Percentiles rank a stretch among this genome's conserved stretches.
Evolutionary conservation across 768 basidiomycete species (phyloP).

Genomic region (Mrakia gelida): DNA sequence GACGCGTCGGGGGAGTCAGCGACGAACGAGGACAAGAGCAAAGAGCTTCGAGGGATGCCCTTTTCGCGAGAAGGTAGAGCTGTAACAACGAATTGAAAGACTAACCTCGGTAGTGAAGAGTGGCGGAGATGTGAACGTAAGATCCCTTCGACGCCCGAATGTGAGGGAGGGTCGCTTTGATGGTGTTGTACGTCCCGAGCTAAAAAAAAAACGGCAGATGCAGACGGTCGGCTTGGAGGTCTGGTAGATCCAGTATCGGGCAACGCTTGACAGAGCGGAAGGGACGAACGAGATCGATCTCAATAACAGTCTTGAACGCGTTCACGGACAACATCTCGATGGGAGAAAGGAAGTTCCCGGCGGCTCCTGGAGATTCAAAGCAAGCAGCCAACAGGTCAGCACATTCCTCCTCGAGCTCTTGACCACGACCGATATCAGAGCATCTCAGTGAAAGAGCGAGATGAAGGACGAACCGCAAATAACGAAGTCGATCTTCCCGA

Average conservation of each 20-base stretch:
- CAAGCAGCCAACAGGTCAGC: not conserved
- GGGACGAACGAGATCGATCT: constrained; percentile 65
- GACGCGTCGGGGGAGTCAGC: not conserved
- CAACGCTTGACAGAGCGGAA: too few relatives aligned
- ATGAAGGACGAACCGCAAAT: constrained; percentile 64
- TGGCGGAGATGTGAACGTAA: constrained; percentile 85
- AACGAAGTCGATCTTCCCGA: constrained; percentile 88
- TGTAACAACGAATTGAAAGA: not conserved
- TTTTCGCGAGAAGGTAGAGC: not conserved
- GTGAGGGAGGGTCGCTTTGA: constrained; percentile 81
- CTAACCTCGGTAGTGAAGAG: constrained; percentile 75
- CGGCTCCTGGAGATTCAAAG: constrained; percentile 60
- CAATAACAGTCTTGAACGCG: constrained; percentile 85
- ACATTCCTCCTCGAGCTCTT: too few relatives aligned
- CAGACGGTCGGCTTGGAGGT: too few relatives aligned
- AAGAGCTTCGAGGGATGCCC: constrained; percentile 1
- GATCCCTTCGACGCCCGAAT: constrained; percentile 68
- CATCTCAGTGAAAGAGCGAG: not conserved
- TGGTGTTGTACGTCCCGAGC: constrained; percentile 89
- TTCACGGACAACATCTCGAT: constrained; percentile 67
- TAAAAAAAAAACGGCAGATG: constrained; percentile 46
- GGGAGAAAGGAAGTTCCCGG: constrained; percentile 87
- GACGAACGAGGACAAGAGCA: not conserved
- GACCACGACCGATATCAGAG: too few relatives aligned
- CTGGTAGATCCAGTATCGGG: too few relatives aligned